Evolutionary conservation across 768 basidiomycete species (phyloP).

Genomic region (Leccinum obscurum): DNA sequence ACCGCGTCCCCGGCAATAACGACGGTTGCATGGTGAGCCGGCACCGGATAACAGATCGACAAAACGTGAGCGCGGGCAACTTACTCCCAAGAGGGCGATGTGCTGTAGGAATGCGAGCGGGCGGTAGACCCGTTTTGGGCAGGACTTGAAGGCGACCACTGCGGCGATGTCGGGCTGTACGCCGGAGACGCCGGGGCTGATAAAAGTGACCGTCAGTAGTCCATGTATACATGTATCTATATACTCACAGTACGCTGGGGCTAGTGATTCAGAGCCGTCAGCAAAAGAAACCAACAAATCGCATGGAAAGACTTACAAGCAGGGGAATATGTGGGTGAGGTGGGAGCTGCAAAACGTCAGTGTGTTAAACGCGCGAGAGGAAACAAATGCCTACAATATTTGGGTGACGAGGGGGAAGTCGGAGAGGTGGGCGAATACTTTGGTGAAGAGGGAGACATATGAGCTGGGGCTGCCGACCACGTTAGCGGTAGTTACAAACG

Average conservation of each 20-base stretch:
- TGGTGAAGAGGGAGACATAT: slow-evolving; percentile 87
- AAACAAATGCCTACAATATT: slow-evolving; percentile 67
- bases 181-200: slow-evolving; percentile 82
- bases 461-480: slow-evolving; percentile 59
- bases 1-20: slow-evolving; percentile 10
- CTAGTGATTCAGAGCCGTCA: slow-evolving; percentile 34
- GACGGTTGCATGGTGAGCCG: slow-evolving; percentile 7
- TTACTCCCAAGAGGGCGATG: slow-evolving; percentile 56
- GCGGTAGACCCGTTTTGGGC: slow-evolving; percentile 48
- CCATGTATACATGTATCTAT: background rate
- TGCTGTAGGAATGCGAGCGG: slow-evolving; percentile 45
- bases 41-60: slow-evolving; percentile 16
- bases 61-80: slow-evolving; percentile 4
- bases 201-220: slow-evolving; percentile 18
- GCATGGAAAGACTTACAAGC: slow-evolving; percentile 58
- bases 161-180: slow-evolving; percentile 84
- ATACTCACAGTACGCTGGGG: slow-evolving; percentile 76
- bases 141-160: slow-evolving; percentile 82
- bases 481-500: slow-evolving; percentile 6
- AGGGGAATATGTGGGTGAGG: slow-evolving; percentile 86
- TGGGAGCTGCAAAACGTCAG: slow-evolving; percentile 57
- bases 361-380: background rate
- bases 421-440: slow-evolving; percentile 95
- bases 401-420: slow-evolving; percentile 87
- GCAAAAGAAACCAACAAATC: background rate